Conservation (phyloP, 2,329 filamentous ascomycete species). For the Cladosporium halotolerans region DNA sequence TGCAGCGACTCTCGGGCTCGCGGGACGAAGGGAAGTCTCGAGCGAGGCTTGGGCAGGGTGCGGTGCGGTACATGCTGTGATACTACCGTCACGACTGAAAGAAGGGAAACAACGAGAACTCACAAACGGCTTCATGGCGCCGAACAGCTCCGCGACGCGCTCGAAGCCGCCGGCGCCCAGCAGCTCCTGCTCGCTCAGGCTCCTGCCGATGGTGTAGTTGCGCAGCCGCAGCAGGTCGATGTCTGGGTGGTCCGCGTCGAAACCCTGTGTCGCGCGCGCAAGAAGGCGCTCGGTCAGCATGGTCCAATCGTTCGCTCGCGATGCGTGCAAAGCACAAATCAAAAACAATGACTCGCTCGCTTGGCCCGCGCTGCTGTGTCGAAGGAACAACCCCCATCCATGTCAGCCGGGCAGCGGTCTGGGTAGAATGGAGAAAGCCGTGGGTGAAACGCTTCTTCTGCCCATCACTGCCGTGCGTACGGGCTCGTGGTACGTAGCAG, state of each 20-base stretch:
- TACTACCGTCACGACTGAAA: background rate
- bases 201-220: conserved; percentile 67
- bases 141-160: conserved; percentile 58
- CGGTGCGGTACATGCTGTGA: too few relatives aligned
- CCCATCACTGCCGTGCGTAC: too few relatives aligned
- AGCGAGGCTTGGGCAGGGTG: too few relatives aligned
- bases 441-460: background rate
- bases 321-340: too few relatives aligned
- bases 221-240: conserved; percentile 74
- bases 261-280: conserved; percentile 51
- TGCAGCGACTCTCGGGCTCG: too few relatives aligned
- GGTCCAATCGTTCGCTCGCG: too few relatives aligned
- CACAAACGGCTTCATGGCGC: conserved; percentile 71
- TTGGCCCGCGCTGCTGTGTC: background rate
- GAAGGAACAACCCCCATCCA: too few relatives aligned
- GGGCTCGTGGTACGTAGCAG: too few relatives aligned
- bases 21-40: too few relatives aligned
- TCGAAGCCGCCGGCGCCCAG: conserved; percentile 57
- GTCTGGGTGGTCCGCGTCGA: conserved; percentile 65
- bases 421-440: conserved; percentile 3
- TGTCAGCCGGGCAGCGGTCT: background rate
- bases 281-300: too few relatives aligned
- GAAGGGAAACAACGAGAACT: conserved; percentile 37
- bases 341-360: background rate
- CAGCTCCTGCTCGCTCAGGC: conserved; percentile 61